Percentiles rank a stretch among this genome's conserved stretches.
phyloP scores from a whole-genome alignment of 2,329 filamentous ascomycete species.

The Nemania abortiva region DNA sequence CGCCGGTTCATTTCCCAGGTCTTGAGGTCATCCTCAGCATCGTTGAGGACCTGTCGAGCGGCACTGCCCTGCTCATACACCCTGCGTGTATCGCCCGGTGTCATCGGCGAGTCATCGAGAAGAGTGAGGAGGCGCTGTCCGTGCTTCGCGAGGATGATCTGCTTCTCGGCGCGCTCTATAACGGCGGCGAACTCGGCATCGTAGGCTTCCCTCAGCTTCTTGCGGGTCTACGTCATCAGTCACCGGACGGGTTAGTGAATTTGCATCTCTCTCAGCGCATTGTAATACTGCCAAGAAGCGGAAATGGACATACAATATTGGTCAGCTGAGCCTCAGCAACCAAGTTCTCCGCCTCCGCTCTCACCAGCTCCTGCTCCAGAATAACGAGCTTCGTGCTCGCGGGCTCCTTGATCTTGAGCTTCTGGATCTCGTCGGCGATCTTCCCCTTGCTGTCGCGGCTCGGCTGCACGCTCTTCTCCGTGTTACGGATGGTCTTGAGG shows the following conservation, averaged over 20 bases:
- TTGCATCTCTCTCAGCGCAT: background rate
- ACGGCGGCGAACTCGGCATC: slow-evolving; percentile 88
- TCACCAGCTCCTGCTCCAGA: slow-evolving; percentile 94
- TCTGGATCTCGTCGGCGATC: slow-evolving; percentile 91
- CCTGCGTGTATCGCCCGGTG: slow-evolving; percentile 83
- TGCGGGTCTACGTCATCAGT: slow-evolving; percentile 74
- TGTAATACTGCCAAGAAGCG: background rate
- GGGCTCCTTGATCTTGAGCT: slow-evolving; percentile 92
- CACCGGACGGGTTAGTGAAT: slow-evolving; percentile 4
- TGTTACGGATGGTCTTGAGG: slow-evolving; percentile 94
- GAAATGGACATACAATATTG: slow-evolving; percentile 77
- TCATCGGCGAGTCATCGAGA: slow-evolving; percentile 89
- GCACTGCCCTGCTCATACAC: slow-evolving; percentile 74
- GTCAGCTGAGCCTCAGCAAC: slow-evolving; percentile 97
- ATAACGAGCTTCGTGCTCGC: slow-evolving; percentile 83
- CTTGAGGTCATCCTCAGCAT: slow-evolving; percentile 89
- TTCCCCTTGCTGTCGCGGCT: slow-evolving; percentile 88
- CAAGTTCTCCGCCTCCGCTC: slow-evolving; percentile 94
- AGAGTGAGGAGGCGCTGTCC: slow-evolving; percentile 86
- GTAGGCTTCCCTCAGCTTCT: slow-evolving; percentile 96
- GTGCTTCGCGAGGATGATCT: slow-evolving; percentile 92
- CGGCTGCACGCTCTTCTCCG: slow-evolving; percentile 94
- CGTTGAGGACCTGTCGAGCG: slow-evolving; percentile 88
- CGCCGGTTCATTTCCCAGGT: slow-evolving; percentile 67
- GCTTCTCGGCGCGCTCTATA: slow-evolving; percentile 97